Percentiles rank a stretch among this genome's conserved stretches.
phyloP scores from a whole-genome alignment of 148 eudicot species.

The Vaccinium darrowii region DNA sequence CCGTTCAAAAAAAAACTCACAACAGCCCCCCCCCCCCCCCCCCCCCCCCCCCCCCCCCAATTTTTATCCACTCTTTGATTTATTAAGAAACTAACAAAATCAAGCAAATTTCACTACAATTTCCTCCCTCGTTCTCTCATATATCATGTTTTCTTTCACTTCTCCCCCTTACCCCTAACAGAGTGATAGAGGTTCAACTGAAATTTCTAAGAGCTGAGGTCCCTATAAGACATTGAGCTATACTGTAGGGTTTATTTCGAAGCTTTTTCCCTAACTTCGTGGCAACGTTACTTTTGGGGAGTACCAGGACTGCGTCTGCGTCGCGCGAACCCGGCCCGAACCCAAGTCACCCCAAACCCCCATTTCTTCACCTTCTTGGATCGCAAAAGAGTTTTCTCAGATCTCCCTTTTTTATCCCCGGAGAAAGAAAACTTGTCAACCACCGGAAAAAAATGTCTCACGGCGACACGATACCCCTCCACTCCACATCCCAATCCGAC shows the following conservation, averaged over 20 bases:
- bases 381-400: neutral
- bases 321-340: neutral
- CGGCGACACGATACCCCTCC: conserved; percentile 56
- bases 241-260: neutral
- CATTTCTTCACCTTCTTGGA: neutral
- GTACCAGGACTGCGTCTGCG: neutral
- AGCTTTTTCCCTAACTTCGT: neutral
- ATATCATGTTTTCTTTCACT: too few species aligned
- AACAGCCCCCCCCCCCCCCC: too few species aligned
- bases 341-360: neutral
- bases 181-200: neutral
- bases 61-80: too few species aligned
- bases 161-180: too few species aligned
- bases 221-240: neutral
- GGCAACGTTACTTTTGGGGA: neutral
- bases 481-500: conserved; percentile 79
- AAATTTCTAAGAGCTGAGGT: neutral
- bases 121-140: too few species aligned
- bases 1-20: too few species aligned
- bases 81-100: too few species aligned
- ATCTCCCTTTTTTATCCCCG: neutral
- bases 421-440: neutral
- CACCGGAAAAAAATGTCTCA: conserved; percentile 20
- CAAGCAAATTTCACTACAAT: too few species aligned
- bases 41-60: too few species aligned